Evolutionary conservation across 345 rosid genomes (phyloP), one percentile per base, ranked within the genome.

Genomic region (Erodium maritimum): DNA sequence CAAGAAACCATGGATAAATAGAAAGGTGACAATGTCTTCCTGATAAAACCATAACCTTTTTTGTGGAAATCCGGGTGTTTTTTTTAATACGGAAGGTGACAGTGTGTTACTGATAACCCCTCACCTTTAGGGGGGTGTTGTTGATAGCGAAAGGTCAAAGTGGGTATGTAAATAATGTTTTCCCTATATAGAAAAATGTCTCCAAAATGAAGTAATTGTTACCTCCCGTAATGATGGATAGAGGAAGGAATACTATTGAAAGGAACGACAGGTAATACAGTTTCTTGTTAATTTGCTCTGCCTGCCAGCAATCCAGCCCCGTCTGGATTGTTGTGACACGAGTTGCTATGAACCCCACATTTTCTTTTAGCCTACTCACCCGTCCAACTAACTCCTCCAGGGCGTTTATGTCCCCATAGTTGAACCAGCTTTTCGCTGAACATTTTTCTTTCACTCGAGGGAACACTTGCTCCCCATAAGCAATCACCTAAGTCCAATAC

Each of bases 221-320:
- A 86, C 99, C 97, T 82, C 99, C 99, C 4, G 97, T 90, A 64
- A 94, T 84, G 52, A 90, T 75, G 4, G 97, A 94, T 54, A 94
- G 56, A 29, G 99, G 99, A 67, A 94, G 95, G 75, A 94, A 94
- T 33, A 90, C 64, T 54, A 94, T 87, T 11, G 99, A 94, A 29
- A 94, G 96, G 68, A 94, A 94, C 0, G 97, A 90, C 54, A 94
- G 95, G 65, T 94, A 94, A 57, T 94, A 94, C 51, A 94, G 84
- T 71, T 87, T 94, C 71, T 73, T 75, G 69, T 94, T 94, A 19
- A 94, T 94, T 77, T 94, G 97, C 70, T 94, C 99, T 0, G 93
- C 73, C 56, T 87, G 99, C 97, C 99, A 94, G 66, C 87, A 87
- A 68, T 94, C 97, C 5, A 90, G 70, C 62, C 97, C 87, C 5